Conservation (phyloP, 768 basidiomycete species). For the Tylopilus felleus region DNA sequence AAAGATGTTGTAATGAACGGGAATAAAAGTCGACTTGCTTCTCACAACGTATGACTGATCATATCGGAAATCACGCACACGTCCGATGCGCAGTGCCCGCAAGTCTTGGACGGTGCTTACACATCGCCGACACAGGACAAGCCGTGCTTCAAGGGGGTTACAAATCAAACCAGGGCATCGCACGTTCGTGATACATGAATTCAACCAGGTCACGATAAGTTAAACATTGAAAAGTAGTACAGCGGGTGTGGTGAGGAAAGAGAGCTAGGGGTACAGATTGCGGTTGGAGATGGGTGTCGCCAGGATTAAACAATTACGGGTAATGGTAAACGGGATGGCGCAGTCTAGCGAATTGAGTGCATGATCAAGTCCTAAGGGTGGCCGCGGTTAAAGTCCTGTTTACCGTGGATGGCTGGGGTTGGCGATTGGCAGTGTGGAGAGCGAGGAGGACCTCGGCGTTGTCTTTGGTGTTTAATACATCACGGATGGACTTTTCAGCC, state of each 20-base stretch:
- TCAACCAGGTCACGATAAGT: constrained; percentile 16
- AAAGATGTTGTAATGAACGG: background rate
- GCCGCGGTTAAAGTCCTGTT: constrained; percentile 14
- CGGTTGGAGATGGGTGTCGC: background rate
- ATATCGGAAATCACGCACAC: no score
- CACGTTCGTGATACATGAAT: constrained; percentile 9
- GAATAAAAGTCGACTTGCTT: no score
- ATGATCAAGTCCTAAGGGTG: constrained; percentile 25
- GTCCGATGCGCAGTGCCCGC: background rate
- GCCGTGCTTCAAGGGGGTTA: background rate
- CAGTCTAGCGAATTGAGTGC: background rate
- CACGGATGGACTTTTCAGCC: constrained; percentile 66
- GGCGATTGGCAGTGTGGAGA: constrained; percentile 45
- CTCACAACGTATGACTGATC: background rate
- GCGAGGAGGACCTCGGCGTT: constrained; percentile 63
- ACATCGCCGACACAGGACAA: background rate
- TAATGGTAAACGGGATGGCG: background rate
- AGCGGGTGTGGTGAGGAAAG: constrained; percentile 9
- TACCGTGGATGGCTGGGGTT: constrained; percentile 12
- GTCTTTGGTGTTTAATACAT: constrained; percentile 66
- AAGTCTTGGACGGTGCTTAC: background rate
- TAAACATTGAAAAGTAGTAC: constrained; percentile 21
- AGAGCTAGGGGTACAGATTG: constrained; percentile 27
- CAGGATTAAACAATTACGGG: constrained; percentile 1
- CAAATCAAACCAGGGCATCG: background rate